Base-by-base conservation (phyloP, 169 alveolate species). In the Plasmodium falciparum region DNA sequence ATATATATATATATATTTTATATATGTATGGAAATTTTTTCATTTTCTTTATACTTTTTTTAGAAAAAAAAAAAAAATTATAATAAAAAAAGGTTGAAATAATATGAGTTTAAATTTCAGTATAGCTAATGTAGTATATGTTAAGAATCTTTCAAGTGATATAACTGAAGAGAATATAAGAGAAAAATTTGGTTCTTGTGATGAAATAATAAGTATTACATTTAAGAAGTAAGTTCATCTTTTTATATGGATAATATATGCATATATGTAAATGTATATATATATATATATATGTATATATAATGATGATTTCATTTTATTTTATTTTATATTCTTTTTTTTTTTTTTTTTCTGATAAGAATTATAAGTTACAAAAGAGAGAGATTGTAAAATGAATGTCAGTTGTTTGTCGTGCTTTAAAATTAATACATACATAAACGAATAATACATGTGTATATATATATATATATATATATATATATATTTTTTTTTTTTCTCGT, bases 91-190 rank as follows among this genome's bases (percentile, higher is more conserved):
- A 74, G 58, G 71, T 76, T 62, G 13, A 58, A n/a, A 54, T 76
- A 85, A 71, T 65, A 85, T 85, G 92, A 85, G 92, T 85, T 85
- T 85, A 71, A 85, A 85, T 72, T 85, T 85, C 33, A 85, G 88
- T 49, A 85, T 85, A 85, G 92, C 92, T 54, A 90, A 90, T 90
- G 91, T 74, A n/a, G 90, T 90, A 43, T 90, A 90, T 72, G 91
- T 90, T n/a, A 90, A 89, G 73, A 90, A 90, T 49, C 90, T 90
- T 52, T 74, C 94, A 24, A 54, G 93, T 1, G 88, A 75, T 59
- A 88, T 85, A 58, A 20, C 94, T 43, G 94, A 90, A 63, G 73
- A 85, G 22, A 89, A 74, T 74, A 88, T 90, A 43, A 80, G 66
- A 58, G 73, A 67, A 74, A 78, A 74, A 13, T 90, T 90, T 72